Evolutionary conservation across 2,329 filamentous ascomycete species (phyloP), one percentile per base, ranked within the genome.

Genomic region (Lasiodiplodia citricola): DNA sequence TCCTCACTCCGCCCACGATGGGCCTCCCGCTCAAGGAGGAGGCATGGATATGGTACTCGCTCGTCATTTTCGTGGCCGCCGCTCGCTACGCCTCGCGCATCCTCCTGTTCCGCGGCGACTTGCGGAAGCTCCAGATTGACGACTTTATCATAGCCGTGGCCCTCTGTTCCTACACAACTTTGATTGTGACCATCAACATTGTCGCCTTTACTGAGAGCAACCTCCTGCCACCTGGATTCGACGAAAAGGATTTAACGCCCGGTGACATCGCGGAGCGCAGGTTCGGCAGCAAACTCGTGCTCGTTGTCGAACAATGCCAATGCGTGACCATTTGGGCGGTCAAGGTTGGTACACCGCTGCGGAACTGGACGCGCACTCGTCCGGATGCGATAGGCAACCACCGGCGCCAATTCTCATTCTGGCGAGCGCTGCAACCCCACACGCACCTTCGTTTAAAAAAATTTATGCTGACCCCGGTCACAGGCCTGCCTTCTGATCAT

Each of bases 101-200:
- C 23, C 77, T 84, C 44, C 77, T 81, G 11, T 79, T 88, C 37
- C 62, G 68, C 63, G 81, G 84, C 18, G 82, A 83, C 50, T 77
- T 83, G 72, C 80, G 77, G 52, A 79, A 79, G 7, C 82, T 87
- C n/a, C 84, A 86, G 72, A 73, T 83, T 31, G 87, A 89, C 72
- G 87, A 90, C 73, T 88, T 83, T 73, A 77, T 87, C 28, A 89
- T 89, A 86, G 52, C 85, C 10, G 79, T 87, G 67, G 82, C 84
- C 8, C 77, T 85, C 70, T 79, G 78, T 14, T 78, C 78, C 58
- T 85, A 88, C 69, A 86, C 84, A 38, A 79, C 80, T 5, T 79
- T 87, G 23, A 80, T 89, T 38, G 80, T 82, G 14, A 78, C 80
- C n/a, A 79, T 83, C 70, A 84, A 84, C 71, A 78, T 79, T 55